phyloP scores from a whole-genome alignment of 2,329 filamentous ascomycete species.

The Aspergillus niger region DNA sequence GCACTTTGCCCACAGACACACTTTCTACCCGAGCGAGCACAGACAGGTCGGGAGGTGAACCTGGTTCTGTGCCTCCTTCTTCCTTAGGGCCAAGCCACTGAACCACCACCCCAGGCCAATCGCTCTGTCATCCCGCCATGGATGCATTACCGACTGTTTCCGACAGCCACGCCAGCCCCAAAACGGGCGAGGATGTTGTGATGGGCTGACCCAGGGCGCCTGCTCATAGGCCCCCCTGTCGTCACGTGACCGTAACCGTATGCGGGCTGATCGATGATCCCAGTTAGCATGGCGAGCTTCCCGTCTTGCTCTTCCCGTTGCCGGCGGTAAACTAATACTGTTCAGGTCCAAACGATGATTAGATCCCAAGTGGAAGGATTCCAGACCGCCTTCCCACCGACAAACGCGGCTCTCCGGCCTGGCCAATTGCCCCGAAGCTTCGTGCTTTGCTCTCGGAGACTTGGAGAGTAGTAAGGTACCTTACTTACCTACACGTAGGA shows the following conservation, averaged over 20 bases:
- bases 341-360: not conserved
- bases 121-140: conserved; percentile 16
- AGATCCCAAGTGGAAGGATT: not conserved
- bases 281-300: conserved; percentile 17
- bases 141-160: conserved; percentile 15
- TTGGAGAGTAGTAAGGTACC: not conserved
- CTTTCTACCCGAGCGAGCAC: conserved; percentile 20
- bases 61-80: conserved; percentile 7
- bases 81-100: conserved; percentile 10
- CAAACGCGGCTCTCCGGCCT: conserved; percentile 12
- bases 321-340: conserved; percentile 14
- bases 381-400: conserved; percentile 10
- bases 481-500: too few relatives aligned
- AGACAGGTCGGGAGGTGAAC: conserved; percentile 15
- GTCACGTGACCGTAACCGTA: conserved; percentile 26
- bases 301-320: conserved; percentile 17
- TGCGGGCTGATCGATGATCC: conserved; percentile 31
- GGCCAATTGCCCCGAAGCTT: not conserved
- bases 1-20: conserved; percentile 13
- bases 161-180: conserved; percentile 17
- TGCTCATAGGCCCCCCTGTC: conserved; percentile 16
- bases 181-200: conserved; percentile 21
- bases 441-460: not conserved
- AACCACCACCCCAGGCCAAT: conserved; percentile 16
- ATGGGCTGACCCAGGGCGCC: conserved; percentile 10